Evolutionary conservation across 2,329 filamentous ascomycete genomes (phyloP).

Genomic region (Talaromyces sp.): DNA sequence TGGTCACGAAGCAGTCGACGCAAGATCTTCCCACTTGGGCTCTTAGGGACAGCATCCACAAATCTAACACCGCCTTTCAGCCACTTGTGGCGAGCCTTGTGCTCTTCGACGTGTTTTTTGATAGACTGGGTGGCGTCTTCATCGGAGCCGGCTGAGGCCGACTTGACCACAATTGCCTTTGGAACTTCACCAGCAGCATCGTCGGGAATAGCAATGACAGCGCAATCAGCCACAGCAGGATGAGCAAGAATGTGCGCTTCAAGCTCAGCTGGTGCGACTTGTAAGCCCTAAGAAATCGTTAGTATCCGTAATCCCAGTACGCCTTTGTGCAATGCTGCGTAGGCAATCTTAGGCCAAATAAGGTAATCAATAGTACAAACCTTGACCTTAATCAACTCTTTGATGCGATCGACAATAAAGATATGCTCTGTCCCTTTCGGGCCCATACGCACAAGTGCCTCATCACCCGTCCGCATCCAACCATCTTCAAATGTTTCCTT

Average conservation of each 20-base stretch:
- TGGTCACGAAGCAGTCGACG: constrained; percentile 69
- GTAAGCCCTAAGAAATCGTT: constrained; percentile 62
- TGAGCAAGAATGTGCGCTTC: constrained; percentile 79
- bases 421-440: constrained; percentile 75
- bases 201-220: constrained; percentile 74
- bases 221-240: constrained; percentile 73
- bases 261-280: constrained; percentile 82
- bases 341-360: not conserved
- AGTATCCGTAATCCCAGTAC: not conserved
- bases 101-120: constrained; percentile 60
- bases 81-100: constrained; percentile 66
- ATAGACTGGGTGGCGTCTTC: constrained; percentile 55
- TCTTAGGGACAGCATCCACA: constrained; percentile 62
- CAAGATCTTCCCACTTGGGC: constrained; percentile 65
- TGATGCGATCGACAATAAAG: constrained; percentile 80
- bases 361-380: constrained; percentile 43
- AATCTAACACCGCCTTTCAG: constrained; percentile 63
- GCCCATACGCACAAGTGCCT: constrained; percentile 69
- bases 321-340: not conserved
- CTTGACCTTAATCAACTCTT: constrained; percentile 79
- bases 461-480: constrained; percentile 88
- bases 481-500: constrained; percentile 76
- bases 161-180: constrained; percentile 66
- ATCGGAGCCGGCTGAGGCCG: constrained; percentile 54
- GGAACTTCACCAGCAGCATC: constrained; percentile 64